Base-by-base conservation (phyloP, 805 yeast genomes). In the Hanseniaspora occidentalis region DNA sequence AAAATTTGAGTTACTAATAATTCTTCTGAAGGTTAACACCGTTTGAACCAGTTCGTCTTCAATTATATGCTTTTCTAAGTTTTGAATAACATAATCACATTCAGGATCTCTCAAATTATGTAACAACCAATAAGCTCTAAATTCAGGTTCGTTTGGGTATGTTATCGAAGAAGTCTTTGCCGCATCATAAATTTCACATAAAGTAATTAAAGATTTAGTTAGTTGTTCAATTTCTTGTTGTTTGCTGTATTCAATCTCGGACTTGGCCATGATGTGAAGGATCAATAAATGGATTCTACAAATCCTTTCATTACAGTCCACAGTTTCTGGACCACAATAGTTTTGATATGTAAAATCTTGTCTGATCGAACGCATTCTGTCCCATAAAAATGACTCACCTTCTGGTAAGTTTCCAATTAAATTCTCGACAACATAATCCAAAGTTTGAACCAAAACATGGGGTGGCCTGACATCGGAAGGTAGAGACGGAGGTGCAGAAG, bases 391-490 rank as follows among this genome's bases (percentile, higher is more conserved):
- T 0, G 95, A 73, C 51, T 92, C 97, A 1, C 88, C 69, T 9
- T 79, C 84, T 0, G 97, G 96, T 19, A 89, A 62, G 29, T 73
- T 66, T 0, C 73, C 72, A 11, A 89, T 57, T 1, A 81, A 58
- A 31, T 74, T 69, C 16, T 75, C 75, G 6, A 84, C 71, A 26
- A 92, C 67, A 55, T 84, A 84, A 44, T 81, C 69, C 44, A 92
- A 61, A 0, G 96, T 79, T 26, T 66, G 52, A 10, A 69, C 70
- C 20, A 92, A 61, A 1, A 88, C 66, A 41, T 70, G 71, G 0
- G 99, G 98, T 1, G 98, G 95, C 45, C 99, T 69, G 3, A 92
- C 99, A 57, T 92, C 98, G 1, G 96, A 85, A 0, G 98, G 99
- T 43, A 92, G 64, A 2, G 97, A 94, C 2, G 96, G 97, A 1